Percentiles rank a stretch among this genome's conserved stretches.
Evolutionary conservation across 352 stramenopile genomes (phyloP).

Genomic region (Phytophthora palmivora): DNA sequence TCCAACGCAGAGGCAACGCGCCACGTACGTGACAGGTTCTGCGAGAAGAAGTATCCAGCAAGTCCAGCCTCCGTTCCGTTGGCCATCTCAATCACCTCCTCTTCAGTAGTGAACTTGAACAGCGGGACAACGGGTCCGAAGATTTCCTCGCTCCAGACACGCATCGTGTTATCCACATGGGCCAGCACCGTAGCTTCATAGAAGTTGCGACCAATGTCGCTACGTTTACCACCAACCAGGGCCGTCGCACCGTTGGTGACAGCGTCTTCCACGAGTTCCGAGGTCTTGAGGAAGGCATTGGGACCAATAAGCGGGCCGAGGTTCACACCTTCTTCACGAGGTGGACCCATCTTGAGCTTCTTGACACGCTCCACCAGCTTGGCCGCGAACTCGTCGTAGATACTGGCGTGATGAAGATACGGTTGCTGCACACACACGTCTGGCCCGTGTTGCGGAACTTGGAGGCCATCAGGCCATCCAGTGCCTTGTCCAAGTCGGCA

Average conservation of each 20-base stretch:
- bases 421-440: slow-evolving; percentile 90
- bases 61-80: slow-evolving; percentile 95
- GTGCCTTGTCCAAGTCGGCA: slow-evolving; percentile 79
- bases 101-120: slow-evolving; percentile 93
- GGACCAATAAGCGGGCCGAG: slow-evolving; percentile 96
- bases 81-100: slow-evolving; percentile 94
- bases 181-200: slow-evolving; percentile 96
- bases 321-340: slow-evolving; percentile 69
- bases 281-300: slow-evolving; percentile 89
- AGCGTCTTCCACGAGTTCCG: slow-evolving; percentile 88
- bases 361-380: slow-evolving; percentile 78
- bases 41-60: slow-evolving; percentile 95
- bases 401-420: slow-evolving; percentile 94
- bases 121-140: slow-evolving; percentile 97
- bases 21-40: slow-evolving; percentile 90
- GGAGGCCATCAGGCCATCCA: slow-evolving; percentile 85
- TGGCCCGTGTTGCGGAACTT: slow-evolving; percentile 93
- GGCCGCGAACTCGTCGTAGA: slow-evolving; percentile 94
- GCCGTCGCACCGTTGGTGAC: slow-evolving; percentile 91
- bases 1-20: slow-evolving; percentile 90
- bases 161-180: slow-evolving; percentile 86
- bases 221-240: slow-evolving; percentile 83
- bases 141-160: slow-evolving; percentile 92
- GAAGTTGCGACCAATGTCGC: slow-evolving; percentile 86
- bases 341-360: slow-evolving; percentile 91